phyloP scores from a whole-genome alignment of 805 yeast species.

The Candida multigemmis region DNA sequence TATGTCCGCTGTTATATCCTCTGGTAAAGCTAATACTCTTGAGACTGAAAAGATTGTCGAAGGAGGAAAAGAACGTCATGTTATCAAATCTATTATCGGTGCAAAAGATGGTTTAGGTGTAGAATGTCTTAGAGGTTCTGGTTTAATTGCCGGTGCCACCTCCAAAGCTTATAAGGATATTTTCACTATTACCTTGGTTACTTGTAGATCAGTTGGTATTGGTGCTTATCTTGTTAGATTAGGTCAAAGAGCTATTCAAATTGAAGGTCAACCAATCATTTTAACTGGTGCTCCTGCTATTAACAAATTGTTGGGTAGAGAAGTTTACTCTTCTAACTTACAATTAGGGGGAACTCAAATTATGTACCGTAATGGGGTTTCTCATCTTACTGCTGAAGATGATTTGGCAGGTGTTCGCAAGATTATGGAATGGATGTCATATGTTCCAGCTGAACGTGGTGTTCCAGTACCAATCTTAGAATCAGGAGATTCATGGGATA shows the following conservation, averaged over 20 bases:
- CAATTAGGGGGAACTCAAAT: constrained; percentile 99
- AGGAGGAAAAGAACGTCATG: constrained; percentile 72
- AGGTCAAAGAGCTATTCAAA: constrained; percentile 98
- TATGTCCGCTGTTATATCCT: constrained; percentile 42
- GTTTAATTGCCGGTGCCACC: constrained; percentile 98
- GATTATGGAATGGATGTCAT: constrained; percentile 93
- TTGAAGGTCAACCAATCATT: constrained; percentile 97
- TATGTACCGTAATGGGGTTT: constrained; percentile 97
- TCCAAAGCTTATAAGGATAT: constrained; percentile 96
- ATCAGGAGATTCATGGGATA: constrained; percentile 83
- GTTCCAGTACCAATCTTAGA: constrained; percentile 86
- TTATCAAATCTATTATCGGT: constrained; percentile 83
- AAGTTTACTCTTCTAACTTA: constrained; percentile 91
- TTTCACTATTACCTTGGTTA: constrained; percentile 94
- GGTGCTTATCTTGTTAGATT: constrained; percentile 98
- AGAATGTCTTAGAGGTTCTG: constrained; percentile 96
- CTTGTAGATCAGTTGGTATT: constrained; percentile 99
- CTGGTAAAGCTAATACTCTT: constrained; percentile 54
- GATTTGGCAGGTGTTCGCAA: constrained; percentile 94
- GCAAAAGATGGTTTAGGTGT: constrained; percentile 97
- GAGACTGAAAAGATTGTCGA: constrained; percentile 75
- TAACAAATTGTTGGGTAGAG: constrained; percentile 92
- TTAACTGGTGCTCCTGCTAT: constrained; percentile 99
- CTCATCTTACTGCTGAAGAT: constrained; percentile 94
- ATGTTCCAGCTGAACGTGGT: constrained; percentile 83